Percentiles rank a stretch among this genome's conserved stretches.
Conservation (phyloP, 352 stramenopile genomes). For the Globisporangium canariense region DNA sequence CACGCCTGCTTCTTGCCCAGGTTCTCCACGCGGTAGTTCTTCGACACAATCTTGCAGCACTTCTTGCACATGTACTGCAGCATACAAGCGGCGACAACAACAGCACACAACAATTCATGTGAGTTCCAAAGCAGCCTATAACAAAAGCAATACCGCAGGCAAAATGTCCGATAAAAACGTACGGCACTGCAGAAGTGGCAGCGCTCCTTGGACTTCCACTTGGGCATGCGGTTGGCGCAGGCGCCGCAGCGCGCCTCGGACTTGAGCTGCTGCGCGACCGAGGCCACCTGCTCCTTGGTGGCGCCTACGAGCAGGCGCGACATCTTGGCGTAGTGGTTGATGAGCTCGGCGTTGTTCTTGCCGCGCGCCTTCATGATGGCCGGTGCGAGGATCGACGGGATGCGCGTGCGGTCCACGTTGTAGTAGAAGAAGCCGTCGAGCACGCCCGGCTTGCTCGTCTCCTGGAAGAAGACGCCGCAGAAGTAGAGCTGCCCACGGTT, state of each 20-base stretch:
- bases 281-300: constrained; percentile 28
- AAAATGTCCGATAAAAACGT: constrained; percentile 21
- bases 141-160: background rate
- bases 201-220: constrained; percentile 52
- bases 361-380: constrained; percentile 54
- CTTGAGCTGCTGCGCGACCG: constrained; percentile 49
- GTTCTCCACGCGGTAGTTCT: constrained; percentile 54
- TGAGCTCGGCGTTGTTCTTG: constrained; percentile 54
- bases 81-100: background rate
- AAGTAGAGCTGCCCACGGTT: constrained; percentile 57
- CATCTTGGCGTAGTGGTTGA: constrained; percentile 74
- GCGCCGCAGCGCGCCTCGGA: constrained; percentile 55
- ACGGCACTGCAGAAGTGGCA: constrained; percentile 63
- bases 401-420: constrained; percentile 39
- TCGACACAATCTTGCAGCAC: constrained; percentile 50
- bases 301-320: constrained; percentile 32
- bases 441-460: constrained; percentile 44
- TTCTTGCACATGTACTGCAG: constrained; percentile 68
- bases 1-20: constrained; percentile 39
- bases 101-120: constrained; percentile 7
- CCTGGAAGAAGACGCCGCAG: constrained; percentile 67
- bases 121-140: background rate
- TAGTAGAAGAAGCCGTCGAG: constrained; percentile 64
- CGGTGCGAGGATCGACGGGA: constrained; percentile 40
- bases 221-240: constrained; percentile 56